phyloP scores from a whole-genome alignment of 192 early-diverging fungal genomes.

The Linderina pennispora region DNA sequence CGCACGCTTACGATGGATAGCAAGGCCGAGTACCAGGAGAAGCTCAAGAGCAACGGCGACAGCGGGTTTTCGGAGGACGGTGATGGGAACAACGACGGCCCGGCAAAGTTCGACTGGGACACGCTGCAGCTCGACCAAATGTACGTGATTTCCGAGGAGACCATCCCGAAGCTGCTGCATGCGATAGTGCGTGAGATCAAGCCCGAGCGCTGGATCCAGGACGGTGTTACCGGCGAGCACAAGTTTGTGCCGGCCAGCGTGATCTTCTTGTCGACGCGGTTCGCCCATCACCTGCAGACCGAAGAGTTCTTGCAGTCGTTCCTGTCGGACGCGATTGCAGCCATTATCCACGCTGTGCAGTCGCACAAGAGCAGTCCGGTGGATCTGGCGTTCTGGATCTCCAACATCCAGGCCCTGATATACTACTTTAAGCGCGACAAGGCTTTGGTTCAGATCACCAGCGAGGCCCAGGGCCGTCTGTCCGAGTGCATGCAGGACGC shows the following conservation, averaged over 20 bases:
- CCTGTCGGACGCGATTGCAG: conserved; percentile 49
- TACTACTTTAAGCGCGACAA: conserved; percentile 86
- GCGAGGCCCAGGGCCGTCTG: conserved; percentile 69
- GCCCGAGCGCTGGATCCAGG: conserved; percentile 51
- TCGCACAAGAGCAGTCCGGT: conserved; percentile 51
- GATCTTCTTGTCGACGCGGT: conserved; percentile 82
- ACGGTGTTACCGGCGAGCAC: conserved; percentile 31
- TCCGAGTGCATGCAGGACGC: conserved; percentile 75
- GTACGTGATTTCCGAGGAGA: conserved; percentile 84
- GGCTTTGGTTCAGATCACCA: conserved; percentile 62
- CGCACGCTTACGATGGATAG: conserved; percentile 16
- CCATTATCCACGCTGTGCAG: conserved; percentile 51
- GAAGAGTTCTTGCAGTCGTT: conserved; percentile 68
- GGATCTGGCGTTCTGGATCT: conserved; percentile 74
- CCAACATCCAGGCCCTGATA: conserved; percentile 75
- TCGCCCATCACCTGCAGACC: conserved; percentile 74
- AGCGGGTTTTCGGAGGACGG: conserved; percentile 5
- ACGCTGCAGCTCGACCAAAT: conserved; percentile 84
- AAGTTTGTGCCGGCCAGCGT: conserved; percentile 77
- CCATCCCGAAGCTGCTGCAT: conserved; percentile 66
- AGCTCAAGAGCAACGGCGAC: too few species aligned
- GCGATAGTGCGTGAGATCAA: conserved; percentile 62
- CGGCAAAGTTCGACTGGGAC: conserved; percentile 70
- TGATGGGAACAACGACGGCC: conserved; percentile 30
- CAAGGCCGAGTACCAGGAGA: conserved; percentile 5